Evolutionary conservation across 345 rosid genomes (phyloP), one percentile per base, ranked within the genome.

Genomic region (Turnera subulata): DNA sequence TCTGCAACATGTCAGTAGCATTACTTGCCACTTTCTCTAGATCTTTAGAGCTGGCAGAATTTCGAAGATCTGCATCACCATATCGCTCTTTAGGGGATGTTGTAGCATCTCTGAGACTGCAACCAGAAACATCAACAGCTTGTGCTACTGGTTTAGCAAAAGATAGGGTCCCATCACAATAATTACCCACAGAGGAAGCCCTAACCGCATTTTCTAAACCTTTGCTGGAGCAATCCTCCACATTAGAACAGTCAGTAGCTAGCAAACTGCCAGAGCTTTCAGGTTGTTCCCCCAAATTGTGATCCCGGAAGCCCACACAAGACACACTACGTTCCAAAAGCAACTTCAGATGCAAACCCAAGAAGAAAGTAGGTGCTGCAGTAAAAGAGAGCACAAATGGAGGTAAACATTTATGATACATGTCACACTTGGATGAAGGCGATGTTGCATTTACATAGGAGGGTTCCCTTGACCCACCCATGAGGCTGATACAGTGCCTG

Each of bases 341-440:
- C 76, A 85, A 73, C 77, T 79, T 73, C 59, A 85, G 78, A 76
- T 81, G 90, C 82, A 81, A 76, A 59, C 79, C 59, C 17, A 82
- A 58, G 64, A 82, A 82, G 53, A 73, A 78, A 49, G 84, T 63
- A 38, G 92, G 82, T 20, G 88, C 82, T 40, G 80, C 83, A 55
- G 79, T 50, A 69, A 81, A 73, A 71, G 86, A 72, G 56, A 77
- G 81, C 1, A 82, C 65, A 70, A 77, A 68, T 18, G 75, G 78
- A 68, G 79, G 77, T 37, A 78, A 56, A 62, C 46, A 65, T 58
- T 42, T 63, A 64, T 38, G 61, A 64, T 59, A 50, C 50, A 62
- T 64, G 58, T 77, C 79, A 62, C 69, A 69, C 63, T 40, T 52
- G 57, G 67, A 59, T 25, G 68, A 61, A 43, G 62, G 63, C 40